Evolutionary conservation across 345 rosid species (phyloP).

Genomic region (Geranium brycei): DNA sequence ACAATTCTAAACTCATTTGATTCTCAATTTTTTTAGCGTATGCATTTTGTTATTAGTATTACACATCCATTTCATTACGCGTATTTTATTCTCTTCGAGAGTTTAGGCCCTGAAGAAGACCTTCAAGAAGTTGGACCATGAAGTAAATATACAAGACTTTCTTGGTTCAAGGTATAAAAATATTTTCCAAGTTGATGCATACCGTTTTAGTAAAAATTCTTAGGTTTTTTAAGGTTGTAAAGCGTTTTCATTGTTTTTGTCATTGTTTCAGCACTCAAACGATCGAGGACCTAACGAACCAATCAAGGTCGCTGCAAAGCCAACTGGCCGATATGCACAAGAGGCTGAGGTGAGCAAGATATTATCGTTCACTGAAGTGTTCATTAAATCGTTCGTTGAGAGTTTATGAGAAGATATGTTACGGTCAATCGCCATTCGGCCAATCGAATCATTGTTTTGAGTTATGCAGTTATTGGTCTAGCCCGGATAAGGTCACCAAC

Average conservation of each 20-base stretch:
- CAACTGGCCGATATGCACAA: conserved; percentile 54
- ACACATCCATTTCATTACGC: not conserved
- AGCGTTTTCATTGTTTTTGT: conserved; percentile 9
- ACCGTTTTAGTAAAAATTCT: not conserved
- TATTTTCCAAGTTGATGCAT: conserved; percentile 6
- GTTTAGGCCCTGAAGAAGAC: conserved; percentile 75
- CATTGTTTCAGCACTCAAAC: conserved; percentile 48
- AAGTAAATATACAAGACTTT: conserved; percentile 70
- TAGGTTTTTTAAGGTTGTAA: conserved; percentile 4
- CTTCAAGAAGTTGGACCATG: conserved; percentile 85
- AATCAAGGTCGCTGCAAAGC: conserved; percentile 41
- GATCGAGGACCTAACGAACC: conserved; percentile 59
- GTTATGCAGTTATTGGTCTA: conserved; percentile 59
- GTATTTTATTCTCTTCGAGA: conserved; percentile 13
- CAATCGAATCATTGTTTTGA: conserved; percentile 7
- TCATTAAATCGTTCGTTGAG: too few species aligned
- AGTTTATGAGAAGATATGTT: not conserved
- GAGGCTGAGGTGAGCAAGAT: conserved; percentile 52
- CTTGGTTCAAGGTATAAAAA: conserved; percentile 53
- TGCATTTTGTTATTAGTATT: too few species aligned
- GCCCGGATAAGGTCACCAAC: conserved; percentile 55
- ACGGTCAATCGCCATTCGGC: not conserved
- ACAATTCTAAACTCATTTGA: not conserved
- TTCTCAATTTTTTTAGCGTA: too few species aligned
- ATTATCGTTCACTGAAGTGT: too few species aligned